Percentiles rank a stretch among this genome's conserved stretches.
Evolutionary conservation across 1,284 basidiomycete genomes (phyloP).

Genomic region (Tylopilus orsonianus): DNA sequence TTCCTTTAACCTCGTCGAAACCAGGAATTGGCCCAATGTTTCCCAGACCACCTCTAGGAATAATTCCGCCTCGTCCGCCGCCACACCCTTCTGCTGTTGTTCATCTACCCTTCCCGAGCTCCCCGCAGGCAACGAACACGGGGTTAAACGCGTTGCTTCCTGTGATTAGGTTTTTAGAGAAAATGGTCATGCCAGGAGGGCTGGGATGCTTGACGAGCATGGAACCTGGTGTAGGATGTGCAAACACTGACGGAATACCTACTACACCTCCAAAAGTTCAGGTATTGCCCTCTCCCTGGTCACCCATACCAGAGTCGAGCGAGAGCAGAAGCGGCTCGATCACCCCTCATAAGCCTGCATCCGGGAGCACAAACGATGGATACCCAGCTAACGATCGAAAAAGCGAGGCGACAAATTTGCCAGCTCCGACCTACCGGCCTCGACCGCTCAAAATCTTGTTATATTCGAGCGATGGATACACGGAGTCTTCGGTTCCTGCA

Average conservation of each 20-base stretch:
- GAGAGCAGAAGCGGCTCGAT: slow-evolving; percentile 20
- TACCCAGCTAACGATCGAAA: slow-evolving; percentile 16
- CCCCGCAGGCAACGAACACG: slow-evolving; percentile 49
- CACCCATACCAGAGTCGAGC: slow-evolving; percentile 23
- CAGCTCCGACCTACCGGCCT: slow-evolving; percentile 28
- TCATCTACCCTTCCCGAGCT: slow-evolving; percentile 71
- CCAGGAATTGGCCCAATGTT: neutral
- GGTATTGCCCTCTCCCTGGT: slow-evolving; percentile 22
- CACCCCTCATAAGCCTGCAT: slow-evolving; percentile 7
- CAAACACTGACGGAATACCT: slow-evolving; percentile 8
- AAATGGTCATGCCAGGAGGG: slow-evolving; percentile 49
- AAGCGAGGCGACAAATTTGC: slow-evolving; percentile 2
- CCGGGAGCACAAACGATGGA: slow-evolving; percentile 12
- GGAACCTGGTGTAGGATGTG: slow-evolving; percentile 1
- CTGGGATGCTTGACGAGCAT: slow-evolving; percentile 23
- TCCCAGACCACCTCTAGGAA: slow-evolving; percentile 5
- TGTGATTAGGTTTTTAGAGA: slow-evolving; percentile 61
- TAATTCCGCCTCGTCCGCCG: slow-evolving; percentile 56
- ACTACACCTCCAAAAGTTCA: slow-evolving; percentile 13
- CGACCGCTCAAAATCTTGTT: slow-evolving; percentile 71
- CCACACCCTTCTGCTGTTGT: slow-evolving; percentile 69
- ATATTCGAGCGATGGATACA: slow-evolving; percentile 83
- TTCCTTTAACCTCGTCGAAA: neutral
- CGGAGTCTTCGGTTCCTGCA: slow-evolving; percentile 89
- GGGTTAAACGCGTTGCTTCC: slow-evolving; percentile 54